phyloP scores from a whole-genome alignment of 2,329 filamentous ascomycete species.

The Aspergillus texensis region DNA sequence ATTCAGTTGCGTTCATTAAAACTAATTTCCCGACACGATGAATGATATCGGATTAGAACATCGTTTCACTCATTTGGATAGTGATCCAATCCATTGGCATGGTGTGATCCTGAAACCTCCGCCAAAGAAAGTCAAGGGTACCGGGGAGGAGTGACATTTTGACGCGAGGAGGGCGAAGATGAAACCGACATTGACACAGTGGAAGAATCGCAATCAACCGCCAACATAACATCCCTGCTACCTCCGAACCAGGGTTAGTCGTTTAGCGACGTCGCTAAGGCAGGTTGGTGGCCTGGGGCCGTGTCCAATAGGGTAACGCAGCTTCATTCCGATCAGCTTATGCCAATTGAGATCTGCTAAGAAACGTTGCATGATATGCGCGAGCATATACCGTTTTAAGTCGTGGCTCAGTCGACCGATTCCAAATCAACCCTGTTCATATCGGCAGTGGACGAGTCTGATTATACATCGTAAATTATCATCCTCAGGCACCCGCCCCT shows the following conservation, averaged over 20 bases:
- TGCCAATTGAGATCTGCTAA: conserved; percentile 6
- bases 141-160: neutral
- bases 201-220: conserved; percentile 2
- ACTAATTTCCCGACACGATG: neutral
- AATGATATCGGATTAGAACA: neutral
- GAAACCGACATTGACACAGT: neutral
- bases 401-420: neutral
- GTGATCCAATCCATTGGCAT: neutral
- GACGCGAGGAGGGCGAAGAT: neutral
- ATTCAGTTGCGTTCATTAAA: neutral
- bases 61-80: neutral
- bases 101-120: neutral
- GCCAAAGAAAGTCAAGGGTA: neutral
- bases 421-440: neutral
- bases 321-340: conserved; percentile 5
- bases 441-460: neutral
- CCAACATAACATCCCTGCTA: conserved; percentile 6
- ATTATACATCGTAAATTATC: neutral
- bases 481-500: neutral
- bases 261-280: neutral
- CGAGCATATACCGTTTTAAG: neutral
- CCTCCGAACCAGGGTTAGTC: neutral
- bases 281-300: neutral
- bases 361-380: neutral
- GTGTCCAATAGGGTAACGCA: neutral